Evolutionary conservation across 805 yeast genomes (phyloP), one percentile per base, ranked within the genome.

Genomic region (Lachancea nothofagi): DNA sequence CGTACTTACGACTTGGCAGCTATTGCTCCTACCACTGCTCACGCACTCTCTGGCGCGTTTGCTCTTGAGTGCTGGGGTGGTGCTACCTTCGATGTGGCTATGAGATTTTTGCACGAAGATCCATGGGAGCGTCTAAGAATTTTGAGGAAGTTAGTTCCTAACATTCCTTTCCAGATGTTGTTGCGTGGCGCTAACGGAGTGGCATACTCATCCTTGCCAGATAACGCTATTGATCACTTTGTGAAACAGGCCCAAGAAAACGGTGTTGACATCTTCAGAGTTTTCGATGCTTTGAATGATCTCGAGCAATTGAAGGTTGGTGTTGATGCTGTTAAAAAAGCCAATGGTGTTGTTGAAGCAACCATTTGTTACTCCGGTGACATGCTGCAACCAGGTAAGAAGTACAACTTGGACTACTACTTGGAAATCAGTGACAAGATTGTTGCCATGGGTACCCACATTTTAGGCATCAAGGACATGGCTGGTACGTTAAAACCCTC

Each of bases 61-160:
- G 93, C 99, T 14, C 71, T 93, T 40, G 99, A 93, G 70, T 93
- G 98, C 72, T 93, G 99, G 99, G 99, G 99, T 69, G 99, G 99
- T 68, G 99, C 99, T 40, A 93, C 99, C 27, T 93, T 93, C 57
- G 99, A 93, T 61, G 99, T 93, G 40, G 83, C 96, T 40, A 89
- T 93, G 97, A 80, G 99, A 67, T 93, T 93, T 76, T 74, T 93
- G 57, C 87, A 90, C 65, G 99, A 93, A 72, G 97, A 89, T 64
- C 99, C 99, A 50, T 93, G 99, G 99, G 95, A 77, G 44, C 80
- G 99, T 67, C 75, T 93, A 64, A 78, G 95, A 65, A 75, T 78
- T 65, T 72, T 93, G 66, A 79, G 98, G 67, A 75, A 75, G 57
- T 74, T 83, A 43, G 97, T 94, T 47, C 99, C 99, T 60, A 93